Base-by-base conservation (phyloP, 2,329 filamentous ascomycete species). In the Neonectria punicea region DNA sequence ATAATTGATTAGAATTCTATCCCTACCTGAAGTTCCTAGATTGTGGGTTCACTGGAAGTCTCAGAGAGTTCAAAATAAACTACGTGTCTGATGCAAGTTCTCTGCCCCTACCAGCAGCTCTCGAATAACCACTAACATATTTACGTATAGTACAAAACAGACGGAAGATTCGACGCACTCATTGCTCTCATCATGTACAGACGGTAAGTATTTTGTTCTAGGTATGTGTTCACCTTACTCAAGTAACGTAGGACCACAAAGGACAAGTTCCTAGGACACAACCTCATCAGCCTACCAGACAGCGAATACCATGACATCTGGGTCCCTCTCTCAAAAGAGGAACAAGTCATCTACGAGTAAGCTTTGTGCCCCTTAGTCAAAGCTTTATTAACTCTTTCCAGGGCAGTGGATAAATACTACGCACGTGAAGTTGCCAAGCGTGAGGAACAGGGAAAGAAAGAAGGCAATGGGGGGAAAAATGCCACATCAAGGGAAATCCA, bases 11-110 rank as follows among this genome's bases (percentile, higher is more conserved):
- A 82, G 81, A 82, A 54, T 65, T 80, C 2, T 80, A 73, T 5
- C 73, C 81, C 0, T 80, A 80, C 36, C 67, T 80, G 10, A 74
- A 70, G 16, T 79, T 80, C 2, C 70, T 81, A 0, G 63, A 73
- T 1, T 75, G 72, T 5, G 6, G 70, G 0, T 72, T 69, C 2
- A 63, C 71, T 0, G 36, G 58, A 1, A 58, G 2, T 1, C 57
- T 46, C 1, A 14, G 18, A 1, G 1, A 62, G 0, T 79, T 73
- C 43, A 57, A 51, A 1, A 4, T 7, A 0, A 63, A 51, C 5
- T 80, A 73, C 20, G 34, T 74, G 25, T 20, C 14, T 0, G 6
- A 58, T 1, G 76, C 73, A 58, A 62, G 70, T 20, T 6, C 6
- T 18, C n/a, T 25, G 25, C 25, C 25, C 25, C 25, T 25, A 6